phyloP scores from a whole-genome alignment of 768 basidiomycete genomes.

The Leccinum aurantiacum region DNA sequence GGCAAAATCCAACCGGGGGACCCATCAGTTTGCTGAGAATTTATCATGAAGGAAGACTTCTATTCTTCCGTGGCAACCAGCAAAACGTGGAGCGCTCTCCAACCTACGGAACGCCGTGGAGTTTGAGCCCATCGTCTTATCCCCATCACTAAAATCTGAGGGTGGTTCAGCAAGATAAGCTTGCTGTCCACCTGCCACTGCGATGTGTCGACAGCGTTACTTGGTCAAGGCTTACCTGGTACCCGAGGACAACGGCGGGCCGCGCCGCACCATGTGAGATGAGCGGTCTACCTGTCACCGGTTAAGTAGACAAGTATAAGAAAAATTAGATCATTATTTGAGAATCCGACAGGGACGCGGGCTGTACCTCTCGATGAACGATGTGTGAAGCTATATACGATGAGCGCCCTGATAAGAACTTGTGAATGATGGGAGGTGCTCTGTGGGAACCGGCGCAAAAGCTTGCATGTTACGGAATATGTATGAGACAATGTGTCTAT shows the following conservation, averaged over 20 bases:
- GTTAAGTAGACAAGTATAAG: constrained; percentile 16
- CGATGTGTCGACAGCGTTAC: constrained; percentile 25
- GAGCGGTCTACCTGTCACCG: constrained; percentile 27
- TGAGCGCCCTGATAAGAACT: constrained; percentile 44
- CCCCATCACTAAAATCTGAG: constrained; percentile 9
- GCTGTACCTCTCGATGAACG: constrained; percentile 26
- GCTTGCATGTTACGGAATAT: constrained; percentile 14
- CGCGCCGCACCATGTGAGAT: constrained; percentile 11
- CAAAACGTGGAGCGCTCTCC: constrained; percentile 25
- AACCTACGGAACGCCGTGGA: constrained; percentile 26
- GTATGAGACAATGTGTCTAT: constrained; percentile 1
- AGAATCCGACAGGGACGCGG: constrained; percentile 33
- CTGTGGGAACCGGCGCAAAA: constrained; percentile 30
- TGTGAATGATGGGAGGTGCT: constrained; percentile 49
- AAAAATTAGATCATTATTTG: constrained; percentile 25
- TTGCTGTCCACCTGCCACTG: constrained; percentile 2
- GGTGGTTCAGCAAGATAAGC: not conserved
- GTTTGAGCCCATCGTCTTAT: constrained; percentile 23
- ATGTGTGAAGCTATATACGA: constrained; percentile 39
- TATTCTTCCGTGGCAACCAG: constrained; percentile 34
- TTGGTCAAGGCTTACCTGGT: constrained; percentile 20
- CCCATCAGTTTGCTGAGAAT: constrained; percentile 22
- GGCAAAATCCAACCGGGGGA: constrained; percentile 14
- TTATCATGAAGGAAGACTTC: constrained; percentile 30
- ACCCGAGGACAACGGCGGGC: constrained; percentile 7